These are phyloP conservation scores for Triticum turgidum DNA, from an alignment of 176 grass and related monocot genomes.

Conservation along the genomic window DNA sequence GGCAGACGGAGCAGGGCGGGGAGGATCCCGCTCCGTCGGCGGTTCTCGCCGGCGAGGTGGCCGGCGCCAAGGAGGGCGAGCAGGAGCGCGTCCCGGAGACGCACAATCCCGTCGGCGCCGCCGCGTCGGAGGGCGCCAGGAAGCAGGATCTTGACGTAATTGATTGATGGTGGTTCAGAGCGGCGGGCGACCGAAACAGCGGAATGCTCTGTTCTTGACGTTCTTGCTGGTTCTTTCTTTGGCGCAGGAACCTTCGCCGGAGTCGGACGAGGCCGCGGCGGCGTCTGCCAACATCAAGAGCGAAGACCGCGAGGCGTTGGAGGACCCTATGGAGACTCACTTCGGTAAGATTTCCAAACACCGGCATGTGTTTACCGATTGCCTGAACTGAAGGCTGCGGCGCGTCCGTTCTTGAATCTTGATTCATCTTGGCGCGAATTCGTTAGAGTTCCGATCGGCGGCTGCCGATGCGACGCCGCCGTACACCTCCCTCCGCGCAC, in stretches of 20 bases:
- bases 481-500: background rate
- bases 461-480: background rate
- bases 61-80: background rate
- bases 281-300: background rate
- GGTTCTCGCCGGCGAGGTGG: background rate
- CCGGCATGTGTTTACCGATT: background rate
- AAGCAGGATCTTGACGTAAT: background rate
- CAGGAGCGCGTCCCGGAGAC: background rate
- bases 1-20: background rate
- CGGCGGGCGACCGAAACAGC: background rate
- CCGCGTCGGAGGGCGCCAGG: background rate
- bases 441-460: background rate
- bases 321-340: background rate
- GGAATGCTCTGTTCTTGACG: slow-evolving; percentile 6
- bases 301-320: background rate
- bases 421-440: background rate
- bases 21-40: background rate
- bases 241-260: background rate
- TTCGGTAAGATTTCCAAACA: background rate
- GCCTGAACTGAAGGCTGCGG: background rate
- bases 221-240: slow-evolving; percentile 9
- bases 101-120: too few relatives aligned
- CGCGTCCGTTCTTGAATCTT: background rate
- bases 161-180: background rate
- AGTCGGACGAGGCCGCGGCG: background rate